phyloP scores from a whole-genome alignment of 495 filamentous ascomycete species.

The Aspergillus saccharolyticus region DNA sequence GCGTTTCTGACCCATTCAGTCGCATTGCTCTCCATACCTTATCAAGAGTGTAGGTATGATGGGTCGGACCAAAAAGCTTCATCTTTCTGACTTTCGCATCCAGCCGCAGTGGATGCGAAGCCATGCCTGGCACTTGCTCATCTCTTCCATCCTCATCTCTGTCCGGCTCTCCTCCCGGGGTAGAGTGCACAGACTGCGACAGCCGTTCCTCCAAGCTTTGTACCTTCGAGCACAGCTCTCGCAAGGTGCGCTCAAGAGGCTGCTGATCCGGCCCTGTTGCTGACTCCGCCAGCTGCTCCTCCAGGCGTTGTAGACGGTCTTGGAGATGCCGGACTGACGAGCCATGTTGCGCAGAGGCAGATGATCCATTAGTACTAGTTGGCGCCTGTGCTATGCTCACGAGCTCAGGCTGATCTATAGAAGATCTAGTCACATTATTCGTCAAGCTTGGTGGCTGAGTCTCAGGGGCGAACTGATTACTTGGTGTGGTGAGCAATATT shows the following conservation, averaged over 20 bases:
- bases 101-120: slow-evolving; percentile 10
- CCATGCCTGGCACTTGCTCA: slow-evolving; percentile 7
- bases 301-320: background rate
- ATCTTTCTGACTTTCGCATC: slow-evolving; percentile 27
- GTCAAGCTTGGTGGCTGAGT: background rate
- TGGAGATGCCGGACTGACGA: slow-evolving; percentile 1
- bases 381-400: background rate
- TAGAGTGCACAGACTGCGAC: background rate
- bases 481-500: background rate
- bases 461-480: background rate
- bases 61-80: slow-evolving; percentile 37
- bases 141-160: background rate
- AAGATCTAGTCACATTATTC: background rate
- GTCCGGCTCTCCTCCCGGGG: background rate
- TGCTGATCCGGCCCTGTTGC: background rate
- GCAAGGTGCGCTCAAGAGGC: background rate
- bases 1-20: background rate
- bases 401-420: background rate
- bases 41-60: slow-evolving; percentile 32
- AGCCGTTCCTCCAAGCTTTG: background rate
- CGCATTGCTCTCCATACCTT: slow-evolving; percentile 28
- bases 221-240: background rate
- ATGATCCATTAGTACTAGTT: background rate
- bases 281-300: background rate
- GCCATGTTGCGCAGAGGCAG: background rate